A percentile compares a stretch with the other conserved stretches of the same genome.
These are phyloP conservation scores for Colletotrichum sp. DNA, from an alignment of 2,329 filamentous ascomycete species.

Conservation along the genomic window DNA sequence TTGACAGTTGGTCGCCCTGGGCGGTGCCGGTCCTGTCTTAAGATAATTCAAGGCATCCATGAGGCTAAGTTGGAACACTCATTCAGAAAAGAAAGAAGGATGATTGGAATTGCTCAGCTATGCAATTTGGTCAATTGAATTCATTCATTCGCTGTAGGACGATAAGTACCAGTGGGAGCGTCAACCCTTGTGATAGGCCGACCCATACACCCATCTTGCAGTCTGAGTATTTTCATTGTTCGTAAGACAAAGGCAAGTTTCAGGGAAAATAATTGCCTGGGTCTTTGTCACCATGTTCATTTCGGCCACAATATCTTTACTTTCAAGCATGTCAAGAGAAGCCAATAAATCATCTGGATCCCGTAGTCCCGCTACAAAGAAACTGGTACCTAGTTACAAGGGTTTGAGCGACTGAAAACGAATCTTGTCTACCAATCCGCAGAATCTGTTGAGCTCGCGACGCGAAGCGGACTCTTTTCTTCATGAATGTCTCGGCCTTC, in stretches of 20 bases:
- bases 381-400: not conserved
- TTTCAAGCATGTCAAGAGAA: not conserved
- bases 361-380: not conserved
- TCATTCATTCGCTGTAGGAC: not conserved
- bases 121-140: not conserved
- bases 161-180: not conserved
- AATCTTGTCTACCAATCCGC: not conserved
- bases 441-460: not conserved
- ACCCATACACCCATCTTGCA: not conserved
- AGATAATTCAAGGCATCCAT: accelerated
- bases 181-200: accelerated
- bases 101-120: not conserved
- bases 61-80: not conserved
- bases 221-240: not conserved
- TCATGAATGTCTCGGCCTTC: not conserved
- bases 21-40: constrained; percentile 1
- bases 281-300: not conserved
- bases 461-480: not conserved
- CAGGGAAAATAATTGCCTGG: not conserved
- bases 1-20: constrained; percentile 17
- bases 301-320: accelerated
- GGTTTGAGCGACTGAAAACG: not conserved
- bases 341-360: not conserved
- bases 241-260: not conserved
- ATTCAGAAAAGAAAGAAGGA: not conserved